phyloP scores from a whole-genome alignment of 805 yeast genomes.

The Candida ponderosae region DNA sequence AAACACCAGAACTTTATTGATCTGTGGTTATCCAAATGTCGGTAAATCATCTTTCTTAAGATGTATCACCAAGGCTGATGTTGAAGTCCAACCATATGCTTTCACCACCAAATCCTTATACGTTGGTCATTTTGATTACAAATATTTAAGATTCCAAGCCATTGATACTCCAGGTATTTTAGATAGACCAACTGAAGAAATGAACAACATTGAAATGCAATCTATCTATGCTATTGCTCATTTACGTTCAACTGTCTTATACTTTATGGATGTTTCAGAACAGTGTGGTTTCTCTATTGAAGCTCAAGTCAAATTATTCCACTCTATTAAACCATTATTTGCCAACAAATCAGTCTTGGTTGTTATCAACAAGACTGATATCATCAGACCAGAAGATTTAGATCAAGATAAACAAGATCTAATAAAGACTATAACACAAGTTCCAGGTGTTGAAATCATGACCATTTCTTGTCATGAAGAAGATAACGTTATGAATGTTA shows the following conservation, averaged over 20 bases:
- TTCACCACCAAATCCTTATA: constrained; percentile 96
- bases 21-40: constrained; percentile 98
- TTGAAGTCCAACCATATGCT: constrained; percentile 98
- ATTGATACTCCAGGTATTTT: constrained; percentile 98
- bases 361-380: constrained; percentile 92
- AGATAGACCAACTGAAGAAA: constrained; percentile 98
- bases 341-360: constrained; percentile 95
- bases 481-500: constrained; percentile 90
- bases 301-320: constrained; percentile 95
- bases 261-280: constrained; percentile 97
- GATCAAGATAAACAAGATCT: constrained; percentile 67
- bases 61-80: constrained; percentile 95
- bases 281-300: constrained; percentile 98
- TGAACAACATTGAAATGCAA: constrained; percentile 99
- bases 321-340: constrained; percentile 92
- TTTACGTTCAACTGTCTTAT: constrained; percentile 89
- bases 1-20: constrained; percentile 92
- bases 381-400: constrained; percentile 78
- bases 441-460: constrained; percentile 86
- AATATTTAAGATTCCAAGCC: constrained; percentile 95
- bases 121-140: constrained; percentile 98
- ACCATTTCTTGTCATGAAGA: constrained; percentile 89
- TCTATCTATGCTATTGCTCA: constrained; percentile 98
- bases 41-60: constrained; percentile 95
- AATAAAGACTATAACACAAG: constrained; percentile 53